phyloP scores from a whole-genome alignment of 1,284 basidiomycete species.

The Neotropicomus parvogracilis region DNA sequence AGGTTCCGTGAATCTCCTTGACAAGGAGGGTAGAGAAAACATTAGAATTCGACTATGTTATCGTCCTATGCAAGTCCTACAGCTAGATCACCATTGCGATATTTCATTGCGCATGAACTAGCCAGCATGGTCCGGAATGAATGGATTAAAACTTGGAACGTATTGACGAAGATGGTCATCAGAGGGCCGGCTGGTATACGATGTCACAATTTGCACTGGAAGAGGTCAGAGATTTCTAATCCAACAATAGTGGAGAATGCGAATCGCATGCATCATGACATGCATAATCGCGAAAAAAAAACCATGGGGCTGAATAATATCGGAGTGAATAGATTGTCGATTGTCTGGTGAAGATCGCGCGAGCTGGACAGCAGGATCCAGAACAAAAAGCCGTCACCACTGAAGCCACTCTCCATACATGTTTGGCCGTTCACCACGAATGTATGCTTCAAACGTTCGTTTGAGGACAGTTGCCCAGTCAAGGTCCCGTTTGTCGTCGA shows the following conservation, averaged over 20 bases:
- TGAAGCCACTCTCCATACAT: constrained; percentile 87
- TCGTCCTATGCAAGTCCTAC: constrained; percentile 20
- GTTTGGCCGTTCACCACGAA: constrained; percentile 84
- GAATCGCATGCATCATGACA: constrained; percentile 28
- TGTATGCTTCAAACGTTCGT: constrained; percentile 85
- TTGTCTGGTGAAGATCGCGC: constrained; percentile 12
- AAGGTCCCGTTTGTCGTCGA: constrained; percentile 66
- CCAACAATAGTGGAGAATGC: constrained; percentile 31
- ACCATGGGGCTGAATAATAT: constrained; percentile 30
- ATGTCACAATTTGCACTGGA: constrained; percentile 27
- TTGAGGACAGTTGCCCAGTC: constrained; percentile 90
- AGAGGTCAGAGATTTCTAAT: constrained; percentile 30
- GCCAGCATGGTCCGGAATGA: constrained; percentile 17
- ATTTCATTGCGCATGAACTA: constrained; percentile 11
- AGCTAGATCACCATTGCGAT: constrained; percentile 12
- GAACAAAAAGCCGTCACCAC: constrained; percentile 44
- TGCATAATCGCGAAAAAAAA: constrained; percentile 29
- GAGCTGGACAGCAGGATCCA: not conserved
- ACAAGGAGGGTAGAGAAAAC: too few species aligned
- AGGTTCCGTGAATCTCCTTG: too few species aligned
- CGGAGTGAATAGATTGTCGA: constrained; percentile 30
- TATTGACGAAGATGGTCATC: constrained; percentile 28
- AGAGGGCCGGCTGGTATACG: constrained; percentile 32
- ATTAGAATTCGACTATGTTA: constrained; percentile 32
- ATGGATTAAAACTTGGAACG: constrained; percentile 14